A percentile compares a stretch with the other conserved stretches of the same genome.
These are phyloP conservation scores for Gynostemma pentaphyllum DNA, from an alignment of 306 rosid species.

Conservation along the genomic window DNA sequence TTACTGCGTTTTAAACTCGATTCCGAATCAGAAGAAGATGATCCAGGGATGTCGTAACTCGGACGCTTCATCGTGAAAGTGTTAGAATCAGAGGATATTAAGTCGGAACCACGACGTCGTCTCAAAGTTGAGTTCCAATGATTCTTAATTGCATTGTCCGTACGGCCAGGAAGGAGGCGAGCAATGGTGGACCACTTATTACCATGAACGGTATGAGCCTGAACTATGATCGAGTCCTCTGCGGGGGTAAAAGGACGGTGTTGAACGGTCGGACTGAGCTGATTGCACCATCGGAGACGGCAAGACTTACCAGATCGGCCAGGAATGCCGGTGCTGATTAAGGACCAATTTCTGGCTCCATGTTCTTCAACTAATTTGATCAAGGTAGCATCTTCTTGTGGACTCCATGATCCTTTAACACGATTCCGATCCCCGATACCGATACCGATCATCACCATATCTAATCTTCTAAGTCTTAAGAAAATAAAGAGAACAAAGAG, in stretches of 20 bases:
- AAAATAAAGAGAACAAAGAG: not conserved
- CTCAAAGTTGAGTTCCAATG: constrained; percentile 96
- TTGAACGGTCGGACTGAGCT: constrained; percentile 82
- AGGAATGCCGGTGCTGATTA: constrained; percentile 54
- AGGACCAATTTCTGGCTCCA: constrained; percentile 74
- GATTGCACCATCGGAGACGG: constrained; percentile 84
- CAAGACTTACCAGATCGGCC: constrained; percentile 90
- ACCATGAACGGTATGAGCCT: constrained; percentile 61
- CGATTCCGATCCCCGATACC: constrained; percentile 16
- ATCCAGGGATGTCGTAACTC: not conserved
- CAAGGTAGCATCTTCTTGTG: constrained; percentile 59
- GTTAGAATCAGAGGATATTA: constrained; percentile 1
- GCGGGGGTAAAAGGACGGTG: constrained; percentile 63
- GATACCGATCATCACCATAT: not conserved
- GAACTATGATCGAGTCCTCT: constrained; percentile 50
- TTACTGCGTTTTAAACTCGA: constrained; percentile 24
- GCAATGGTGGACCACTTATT: constrained; percentile 97
- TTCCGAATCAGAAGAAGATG: constrained; percentile 17
- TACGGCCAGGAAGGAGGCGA: constrained; percentile 68
- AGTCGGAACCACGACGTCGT: constrained; percentile 23
- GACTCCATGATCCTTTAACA: constrained; percentile 79
- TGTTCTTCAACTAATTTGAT: constrained; percentile 41
- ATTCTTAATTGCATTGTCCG: constrained; percentile 87
- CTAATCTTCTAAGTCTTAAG: too few species aligned
- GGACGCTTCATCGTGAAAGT: constrained; percentile 3